Evolutionary conservation across 306 rosid species (phyloP).

Genomic region (Gastrolobium villosum): DNA sequence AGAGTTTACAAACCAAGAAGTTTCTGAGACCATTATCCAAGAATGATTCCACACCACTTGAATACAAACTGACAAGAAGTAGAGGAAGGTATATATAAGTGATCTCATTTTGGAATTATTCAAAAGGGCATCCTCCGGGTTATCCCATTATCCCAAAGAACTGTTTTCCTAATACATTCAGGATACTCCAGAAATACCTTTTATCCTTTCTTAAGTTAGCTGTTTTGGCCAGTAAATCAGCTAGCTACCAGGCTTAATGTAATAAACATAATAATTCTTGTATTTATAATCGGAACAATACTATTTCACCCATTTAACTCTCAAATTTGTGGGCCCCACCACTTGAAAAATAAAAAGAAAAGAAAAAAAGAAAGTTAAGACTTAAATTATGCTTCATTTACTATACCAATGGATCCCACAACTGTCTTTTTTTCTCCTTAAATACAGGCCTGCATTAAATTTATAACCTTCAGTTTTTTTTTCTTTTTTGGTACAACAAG

Average conservation of each 20-base stretch:
- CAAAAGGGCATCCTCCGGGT: background rate
- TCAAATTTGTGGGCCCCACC: too few relatives aligned
- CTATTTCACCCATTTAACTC: too few relatives aligned
- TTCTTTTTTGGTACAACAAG: background rate
- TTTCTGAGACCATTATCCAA: background rate
- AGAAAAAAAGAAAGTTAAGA: too few relatives aligned
- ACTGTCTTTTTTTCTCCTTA: background rate
- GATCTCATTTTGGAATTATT: too few relatives aligned
- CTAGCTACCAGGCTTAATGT: background rate
- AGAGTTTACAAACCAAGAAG: background rate
- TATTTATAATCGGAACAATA: background rate
- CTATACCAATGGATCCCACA: constrained; percentile 6
- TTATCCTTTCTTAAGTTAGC: background rate
- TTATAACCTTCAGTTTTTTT: background rate
- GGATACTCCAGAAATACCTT: background rate
- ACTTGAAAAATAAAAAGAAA: too few relatives aligned
- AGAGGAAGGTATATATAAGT: too few relatives aligned
- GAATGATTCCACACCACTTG: background rate
- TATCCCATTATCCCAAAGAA: background rate
- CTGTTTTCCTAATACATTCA: too few relatives aligned
- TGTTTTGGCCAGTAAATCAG: background rate
- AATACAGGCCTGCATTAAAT: constrained; percentile 15
- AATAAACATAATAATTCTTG: background rate
- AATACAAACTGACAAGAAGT: background rate
- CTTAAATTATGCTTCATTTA: background rate